Evolutionary conservation across 2,329 filamentous ascomycete genomes (phyloP), one percentile per base, ranked within the genome.

Genomic region (Pseudocercospora cruenta): DNA sequence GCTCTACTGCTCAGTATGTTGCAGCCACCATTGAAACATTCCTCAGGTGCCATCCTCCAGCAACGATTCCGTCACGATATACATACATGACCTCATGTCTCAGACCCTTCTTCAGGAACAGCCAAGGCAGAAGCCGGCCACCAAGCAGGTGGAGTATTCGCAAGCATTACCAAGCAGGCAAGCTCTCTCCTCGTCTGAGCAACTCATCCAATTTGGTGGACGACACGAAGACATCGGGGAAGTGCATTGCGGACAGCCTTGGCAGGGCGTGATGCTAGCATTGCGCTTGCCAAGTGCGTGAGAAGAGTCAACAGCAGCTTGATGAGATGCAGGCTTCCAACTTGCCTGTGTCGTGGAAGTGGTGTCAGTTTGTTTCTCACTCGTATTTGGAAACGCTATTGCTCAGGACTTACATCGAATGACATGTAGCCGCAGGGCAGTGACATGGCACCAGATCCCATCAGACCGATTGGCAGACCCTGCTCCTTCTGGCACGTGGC

Each of bases 51-150:
- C 24, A 26, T 24, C 26, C 10, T 55, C 12, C 51, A 16, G 51
- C 51, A 14, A 19, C 8, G 19, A 31, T 16, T 14, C 12, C 51
- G 26, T 26, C 51, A 31, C 10, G 12, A 28, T 19, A 6, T 19
- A 12, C 51, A 4, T 28, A n/a, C 26, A 24, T n/a, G 24, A 28
- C 51, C 26, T 31, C 22, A 55, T 31, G 22, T 26, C 16, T 51
- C 22, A 26, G n/a, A 55, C 28, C 53, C 24, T 33, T 31, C 53
- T 10, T 55, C 53, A 33, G 26, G 53, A 58, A 19, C 55, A 58
- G 24, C 19, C 55, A 21, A 58, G 61, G 51, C 65, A 67, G 24
- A 64, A 64, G 36, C 65, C 65, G 22, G 61, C 61, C 57, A 51
- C 62, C 47, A 67, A 31, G 39, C 65, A 67, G 10, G 36, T 43